phyloP scores from a whole-genome alignment of 2,329 filamentous ascomycete genomes.

The Colletotrichum neosansevieriae region DNA sequence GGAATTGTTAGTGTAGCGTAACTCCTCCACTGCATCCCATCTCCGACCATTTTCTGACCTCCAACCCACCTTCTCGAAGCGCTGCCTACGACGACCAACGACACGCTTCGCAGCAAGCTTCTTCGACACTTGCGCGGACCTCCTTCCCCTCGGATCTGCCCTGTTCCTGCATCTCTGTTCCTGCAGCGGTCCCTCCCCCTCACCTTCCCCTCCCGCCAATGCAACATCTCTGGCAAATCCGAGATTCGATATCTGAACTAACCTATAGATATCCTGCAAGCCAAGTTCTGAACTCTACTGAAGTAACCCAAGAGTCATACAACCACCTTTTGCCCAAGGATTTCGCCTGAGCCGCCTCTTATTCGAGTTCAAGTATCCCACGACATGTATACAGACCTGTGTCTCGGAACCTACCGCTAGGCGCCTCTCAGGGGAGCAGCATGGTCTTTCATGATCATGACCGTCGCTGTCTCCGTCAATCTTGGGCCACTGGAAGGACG shows the following conservation, averaged over 20 bases:
- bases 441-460: constrained; percentile 11
- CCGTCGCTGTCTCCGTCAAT: constrained; percentile 22
- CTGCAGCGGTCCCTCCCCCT: not conserved
- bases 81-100: constrained; percentile 14
- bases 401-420: constrained; percentile 35
- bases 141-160: constrained; percentile 21
- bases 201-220: not conserved
- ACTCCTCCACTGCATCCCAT: constrained; percentile 38
- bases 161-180: not conserved
- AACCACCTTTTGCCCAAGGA: too few species aligned
- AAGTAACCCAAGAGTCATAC: too few species aligned
- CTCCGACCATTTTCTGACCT: constrained; percentile 33
- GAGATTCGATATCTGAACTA: constrained; percentile 18
- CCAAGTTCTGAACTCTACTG: too few species aligned
- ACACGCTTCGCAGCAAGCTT: constrained; percentile 30
- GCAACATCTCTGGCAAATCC: constrained; percentile 29
- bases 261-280: constrained; percentile 8
- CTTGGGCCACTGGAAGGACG: not conserved
- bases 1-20: constrained; percentile 39
- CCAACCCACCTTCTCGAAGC: constrained; percentile 35
- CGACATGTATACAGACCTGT: constrained; percentile 23
- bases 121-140: constrained; percentile 11
- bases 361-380: constrained; percentile 22
- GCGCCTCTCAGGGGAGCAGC: not conserved
- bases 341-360: constrained; percentile 1